These are phyloP conservation scores for Chalciporus piperatus DNA, from an alignment of 768 basidiomycete species.

Conservation along the genomic window DNA sequence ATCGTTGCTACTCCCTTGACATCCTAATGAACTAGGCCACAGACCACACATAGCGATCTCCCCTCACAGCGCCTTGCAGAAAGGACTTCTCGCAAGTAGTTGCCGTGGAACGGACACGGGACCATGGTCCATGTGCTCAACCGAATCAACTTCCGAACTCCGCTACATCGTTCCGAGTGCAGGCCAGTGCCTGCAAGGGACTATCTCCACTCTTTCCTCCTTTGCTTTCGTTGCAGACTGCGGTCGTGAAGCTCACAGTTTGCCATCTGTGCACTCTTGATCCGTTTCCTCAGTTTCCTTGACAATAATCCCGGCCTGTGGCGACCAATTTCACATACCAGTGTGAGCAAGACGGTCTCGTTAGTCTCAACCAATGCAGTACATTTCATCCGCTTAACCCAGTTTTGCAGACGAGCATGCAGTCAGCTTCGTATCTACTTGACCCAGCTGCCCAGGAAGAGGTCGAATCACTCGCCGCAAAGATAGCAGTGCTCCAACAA, in stretches of 20 bases:
- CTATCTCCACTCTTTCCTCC: background rate
- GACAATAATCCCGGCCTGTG: background rate
- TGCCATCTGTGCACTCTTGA: background rate
- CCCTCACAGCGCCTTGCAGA: too few species aligned
- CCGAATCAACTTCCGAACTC: background rate
- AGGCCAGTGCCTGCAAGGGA: background rate
- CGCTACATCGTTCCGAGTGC: background rate
- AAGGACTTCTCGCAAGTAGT: too few species aligned
- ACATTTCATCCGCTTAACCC: conserved; percentile 18
- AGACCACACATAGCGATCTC: too few species aligned
- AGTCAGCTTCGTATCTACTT: conserved; percentile 9
- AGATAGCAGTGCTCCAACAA: conserved; percentile 22
- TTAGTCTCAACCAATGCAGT: conserved; percentile 19
- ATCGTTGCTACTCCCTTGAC: too few species aligned
- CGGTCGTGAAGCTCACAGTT: background rate
- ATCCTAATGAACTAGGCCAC: too few species aligned
- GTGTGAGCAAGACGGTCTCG: conserved; percentile 16
- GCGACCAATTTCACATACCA: background rate
- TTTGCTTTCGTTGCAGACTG: background rate
- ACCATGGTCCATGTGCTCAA: too few species aligned
- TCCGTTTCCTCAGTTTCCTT: background rate
- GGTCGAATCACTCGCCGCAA: conserved; percentile 20
- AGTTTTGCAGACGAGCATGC: conserved; percentile 21
- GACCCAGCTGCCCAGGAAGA: conserved; percentile 25
- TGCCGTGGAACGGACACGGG: too few species aligned